Conservation (phyloP, 1,139 yeast species). For the Pichia kudriavzevii region DNA sequence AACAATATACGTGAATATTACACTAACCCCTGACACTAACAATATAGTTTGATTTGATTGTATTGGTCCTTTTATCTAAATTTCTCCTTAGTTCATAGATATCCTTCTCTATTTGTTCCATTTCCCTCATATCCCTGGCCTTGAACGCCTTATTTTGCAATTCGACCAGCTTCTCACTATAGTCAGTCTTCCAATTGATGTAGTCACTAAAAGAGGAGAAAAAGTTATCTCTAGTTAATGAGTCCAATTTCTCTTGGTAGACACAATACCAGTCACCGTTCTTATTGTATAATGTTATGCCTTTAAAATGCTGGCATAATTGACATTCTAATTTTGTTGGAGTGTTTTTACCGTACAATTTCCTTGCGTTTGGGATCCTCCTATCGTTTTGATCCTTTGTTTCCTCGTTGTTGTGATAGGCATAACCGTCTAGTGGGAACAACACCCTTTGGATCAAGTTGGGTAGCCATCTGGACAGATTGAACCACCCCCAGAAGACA, state of each 20-base stretch:
- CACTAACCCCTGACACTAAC: slow-evolving; percentile 19
- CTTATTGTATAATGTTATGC: slow-evolving; percentile 30
- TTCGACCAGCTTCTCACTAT: slow-evolving; percentile 8
- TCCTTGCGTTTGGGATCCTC: slow-evolving; percentile 13
- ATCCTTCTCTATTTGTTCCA: slow-evolving; percentile 11
- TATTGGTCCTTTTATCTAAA: slow-evolving; percentile 10
- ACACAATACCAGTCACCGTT: slow-evolving; percentile 33
- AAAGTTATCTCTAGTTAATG: slow-evolving; percentile 16
- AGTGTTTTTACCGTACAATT: slow-evolving; percentile 30
- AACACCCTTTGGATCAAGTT: slow-evolving; percentile 24
- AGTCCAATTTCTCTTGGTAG: slow-evolving; percentile 15
- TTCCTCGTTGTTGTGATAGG: slow-evolving; percentile 1
- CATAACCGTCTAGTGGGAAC: slow-evolving; percentile 27
- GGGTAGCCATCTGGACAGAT: slow-evolving; percentile 34
- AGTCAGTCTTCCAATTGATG: slow-evolving; percentile 19
- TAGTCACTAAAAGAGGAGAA: slow-evolving; percentile 21
- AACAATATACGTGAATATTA: no score
- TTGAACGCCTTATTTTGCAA: slow-evolving; percentile 17
- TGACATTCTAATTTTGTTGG: slow-evolving; percentile 32
- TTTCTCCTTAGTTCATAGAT: no score
- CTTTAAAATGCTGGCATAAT: slow-evolving; percentile 27
- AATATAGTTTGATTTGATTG: slow-evolving; percentile 12
- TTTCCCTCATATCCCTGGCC: slow-evolving; percentile 14
- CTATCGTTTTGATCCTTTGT: not conserved
- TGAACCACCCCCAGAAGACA: slow-evolving; percentile 27